Percentiles rank a stretch among this genome's conserved stretches.
Evolutionary conservation across 2,329 filamentous ascomycete genomes (phyloP).

Genomic region (Paraconiothyrium brasiliense): DNA sequence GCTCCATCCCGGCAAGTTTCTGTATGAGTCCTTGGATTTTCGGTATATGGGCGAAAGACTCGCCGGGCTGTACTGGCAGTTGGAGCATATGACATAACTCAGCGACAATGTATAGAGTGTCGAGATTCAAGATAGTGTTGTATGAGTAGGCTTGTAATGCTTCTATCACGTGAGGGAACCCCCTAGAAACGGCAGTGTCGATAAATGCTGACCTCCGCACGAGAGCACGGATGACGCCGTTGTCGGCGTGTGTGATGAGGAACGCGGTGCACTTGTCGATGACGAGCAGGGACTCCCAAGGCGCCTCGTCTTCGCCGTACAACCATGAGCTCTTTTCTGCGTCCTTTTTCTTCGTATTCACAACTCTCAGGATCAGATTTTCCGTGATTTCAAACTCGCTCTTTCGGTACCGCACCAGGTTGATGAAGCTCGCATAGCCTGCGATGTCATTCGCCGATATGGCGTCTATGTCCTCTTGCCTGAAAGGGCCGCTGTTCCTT

Average conservation of each 20-base stretch:
- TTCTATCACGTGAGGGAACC: neutral
- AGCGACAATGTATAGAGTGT: neutral
- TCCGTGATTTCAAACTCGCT: neutral
- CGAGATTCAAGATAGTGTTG: neutral
- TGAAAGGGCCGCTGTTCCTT: neutral
- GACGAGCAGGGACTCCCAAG: neutral
- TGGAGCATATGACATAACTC: neutral
- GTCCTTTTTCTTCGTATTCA: neutral
- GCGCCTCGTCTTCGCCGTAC: neutral
- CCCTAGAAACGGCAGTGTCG: neutral
- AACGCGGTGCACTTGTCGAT: neutral
- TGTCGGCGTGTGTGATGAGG: neutral
- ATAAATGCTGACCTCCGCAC: neutral
- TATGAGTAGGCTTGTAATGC: neutral
- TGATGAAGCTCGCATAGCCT: constrained; percentile 6
- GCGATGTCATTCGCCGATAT: neutral
- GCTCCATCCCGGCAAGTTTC: neutral
- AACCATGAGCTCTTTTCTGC: neutral
- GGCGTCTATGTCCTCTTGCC: neutral
- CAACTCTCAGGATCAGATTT: neutral
- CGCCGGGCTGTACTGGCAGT: neutral
- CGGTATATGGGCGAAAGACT: neutral
- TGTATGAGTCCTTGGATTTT: neutral
- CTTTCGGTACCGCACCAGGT: constrained; percentile 7
- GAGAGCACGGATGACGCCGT: neutral